Percentiles rank a stretch among this genome's conserved stretches.
Conservation (phyloP, 768 basidiomycete genomes). For the Hypholoma fasciculare region DNA sequence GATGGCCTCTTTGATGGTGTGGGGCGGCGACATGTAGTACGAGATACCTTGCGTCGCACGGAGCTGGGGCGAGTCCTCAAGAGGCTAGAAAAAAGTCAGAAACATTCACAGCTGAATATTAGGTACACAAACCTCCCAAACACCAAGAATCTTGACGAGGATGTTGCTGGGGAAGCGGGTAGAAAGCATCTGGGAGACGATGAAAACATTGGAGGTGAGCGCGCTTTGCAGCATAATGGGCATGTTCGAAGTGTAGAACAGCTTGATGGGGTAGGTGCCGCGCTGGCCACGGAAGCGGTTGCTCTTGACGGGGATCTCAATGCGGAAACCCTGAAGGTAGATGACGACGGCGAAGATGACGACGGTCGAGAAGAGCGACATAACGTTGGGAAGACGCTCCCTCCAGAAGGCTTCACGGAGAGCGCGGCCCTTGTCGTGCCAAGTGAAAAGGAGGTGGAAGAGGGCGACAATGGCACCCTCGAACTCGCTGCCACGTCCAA, state of each 20-base stretch:
- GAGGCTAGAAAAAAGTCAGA: constrained; percentile 53
- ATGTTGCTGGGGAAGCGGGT: constrained; percentile 90
- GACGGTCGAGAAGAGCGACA: constrained; percentile 96
- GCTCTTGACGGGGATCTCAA: constrained; percentile 98
- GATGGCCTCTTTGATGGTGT: constrained; percentile 84
- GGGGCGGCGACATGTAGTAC: constrained; percentile 98
- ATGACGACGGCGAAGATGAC: constrained; percentile 94
- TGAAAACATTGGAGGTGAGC: constrained; percentile 91
- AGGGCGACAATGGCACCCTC: constrained; percentile 95
- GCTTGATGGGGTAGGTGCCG: constrained; percentile 93
- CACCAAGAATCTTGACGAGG: constrained; percentile 85
- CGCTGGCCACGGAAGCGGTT: constrained; percentile 94
- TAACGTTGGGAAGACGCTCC: constrained; percentile 93
- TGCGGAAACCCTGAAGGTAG: constrained; percentile 98
- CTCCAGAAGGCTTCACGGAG: constrained; percentile 98
- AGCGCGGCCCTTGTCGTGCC: constrained; percentile 97
- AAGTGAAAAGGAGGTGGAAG: constrained; percentile 97
- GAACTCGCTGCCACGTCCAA: constrained; percentile 96
- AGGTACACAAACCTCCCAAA: constrained; percentile 86
- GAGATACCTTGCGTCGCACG: constrained; percentile 87
- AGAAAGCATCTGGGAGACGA: constrained; percentile 95
- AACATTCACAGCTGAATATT: neutral
- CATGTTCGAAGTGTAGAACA: constrained; percentile 99
- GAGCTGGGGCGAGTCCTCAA: constrained; percentile 93
- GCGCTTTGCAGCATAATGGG: constrained; percentile 99